Evolutionary conservation across 352 stramenopile species (phyloP).

Genomic region (Phytophthora niederhauseri): DNA sequence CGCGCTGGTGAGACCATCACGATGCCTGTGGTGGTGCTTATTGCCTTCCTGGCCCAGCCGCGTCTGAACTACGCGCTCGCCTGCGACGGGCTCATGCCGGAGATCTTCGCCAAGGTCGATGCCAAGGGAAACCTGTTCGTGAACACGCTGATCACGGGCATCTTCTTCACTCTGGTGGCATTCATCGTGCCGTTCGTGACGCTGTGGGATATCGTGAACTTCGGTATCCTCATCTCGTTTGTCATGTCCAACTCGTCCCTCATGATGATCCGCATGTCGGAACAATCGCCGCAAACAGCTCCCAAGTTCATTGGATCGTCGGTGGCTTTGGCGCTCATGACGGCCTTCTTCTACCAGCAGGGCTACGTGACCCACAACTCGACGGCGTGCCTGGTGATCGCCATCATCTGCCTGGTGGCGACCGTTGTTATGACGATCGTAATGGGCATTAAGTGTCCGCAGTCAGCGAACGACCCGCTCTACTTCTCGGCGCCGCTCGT

Average conservation of each 20-base stretch:
- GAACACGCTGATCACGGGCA: constrained; percentile 53
- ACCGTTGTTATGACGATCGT: constrained; percentile 32
- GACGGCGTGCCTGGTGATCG: constrained; percentile 32
- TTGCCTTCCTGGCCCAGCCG: constrained; percentile 91
- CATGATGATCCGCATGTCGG: constrained; percentile 53
- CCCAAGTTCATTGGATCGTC: constrained; percentile 42
- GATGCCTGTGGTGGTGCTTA: constrained; percentile 91
- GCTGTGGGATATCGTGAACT: constrained; percentile 74
- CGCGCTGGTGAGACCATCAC: constrained; percentile 58
- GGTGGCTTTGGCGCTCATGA: constrained; percentile 30
- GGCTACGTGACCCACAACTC: constrained; percentile 43
- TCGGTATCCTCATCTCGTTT: constrained; percentile 73
- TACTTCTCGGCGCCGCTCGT: constrained; percentile 52
- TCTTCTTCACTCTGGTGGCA: constrained; percentile 51
- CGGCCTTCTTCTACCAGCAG: constrained; percentile 51
- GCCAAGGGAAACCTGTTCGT: constrained; percentile 65
- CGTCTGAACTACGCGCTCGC: constrained; percentile 88
- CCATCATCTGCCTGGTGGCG: constrained; percentile 41
- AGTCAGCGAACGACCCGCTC: constrained; percentile 35
- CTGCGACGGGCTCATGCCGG: constrained; percentile 90
- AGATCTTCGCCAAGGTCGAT: constrained; percentile 80
- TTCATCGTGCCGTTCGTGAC: constrained; percentile 61
- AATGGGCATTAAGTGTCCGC: constrained; percentile 47
- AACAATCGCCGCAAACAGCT: constrained; percentile 36
- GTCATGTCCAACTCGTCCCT: constrained; percentile 69